A percentile compares a stretch with the other conserved stretches of the same genome.
Conservation (phyloP, 371 early-diverging fungal genomes). For the Dinochytrium kinnereticum region DNA sequence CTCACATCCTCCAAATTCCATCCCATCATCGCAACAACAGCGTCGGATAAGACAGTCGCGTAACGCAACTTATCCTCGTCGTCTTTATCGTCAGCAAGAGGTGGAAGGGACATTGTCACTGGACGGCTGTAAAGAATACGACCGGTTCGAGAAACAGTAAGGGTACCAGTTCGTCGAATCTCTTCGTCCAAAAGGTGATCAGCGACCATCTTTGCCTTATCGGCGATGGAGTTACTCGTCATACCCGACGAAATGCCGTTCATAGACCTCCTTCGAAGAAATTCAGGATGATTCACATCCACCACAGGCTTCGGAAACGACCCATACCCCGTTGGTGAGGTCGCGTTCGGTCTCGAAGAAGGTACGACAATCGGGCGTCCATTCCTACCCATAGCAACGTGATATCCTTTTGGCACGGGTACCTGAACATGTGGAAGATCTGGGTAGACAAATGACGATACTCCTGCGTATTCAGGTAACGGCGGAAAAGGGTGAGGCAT, state of each 20-base stretch:
- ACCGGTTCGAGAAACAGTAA: no score
- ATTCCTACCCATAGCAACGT: not conserved
- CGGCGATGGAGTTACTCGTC: constrained; percentile 14
- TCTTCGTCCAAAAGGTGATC: not conserved
- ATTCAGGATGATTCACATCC: not conserved
- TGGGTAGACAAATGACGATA: not conserved
- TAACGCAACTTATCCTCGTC: constrained; percentile 3
- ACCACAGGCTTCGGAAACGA: constrained; percentile 19
- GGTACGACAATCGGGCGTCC: not conserved
- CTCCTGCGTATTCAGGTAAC: not conserved
- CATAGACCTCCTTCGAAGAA: not conserved
- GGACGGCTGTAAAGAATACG: not conserved
- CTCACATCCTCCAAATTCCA: not conserved
- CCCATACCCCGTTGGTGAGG: not conserved
- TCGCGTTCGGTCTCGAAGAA: not conserved
- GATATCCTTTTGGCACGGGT: not conserved
- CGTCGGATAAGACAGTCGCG: not conserved
- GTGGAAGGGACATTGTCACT: not conserved
- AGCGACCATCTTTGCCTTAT: not conserved
- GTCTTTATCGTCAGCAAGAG: not conserved
- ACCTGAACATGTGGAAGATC: not conserved
- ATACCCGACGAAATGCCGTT: not conserved
- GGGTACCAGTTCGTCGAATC: no score
- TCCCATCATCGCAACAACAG: constrained; percentile 19
- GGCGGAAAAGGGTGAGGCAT: not conserved